A percentile compares a stretch with the other conserved stretches of the same genome.
These are phyloP conservation scores for Dendrothele bispora DNA, from an alignment of 768 basidiomycete species.

Conservation along the genomic window DNA sequence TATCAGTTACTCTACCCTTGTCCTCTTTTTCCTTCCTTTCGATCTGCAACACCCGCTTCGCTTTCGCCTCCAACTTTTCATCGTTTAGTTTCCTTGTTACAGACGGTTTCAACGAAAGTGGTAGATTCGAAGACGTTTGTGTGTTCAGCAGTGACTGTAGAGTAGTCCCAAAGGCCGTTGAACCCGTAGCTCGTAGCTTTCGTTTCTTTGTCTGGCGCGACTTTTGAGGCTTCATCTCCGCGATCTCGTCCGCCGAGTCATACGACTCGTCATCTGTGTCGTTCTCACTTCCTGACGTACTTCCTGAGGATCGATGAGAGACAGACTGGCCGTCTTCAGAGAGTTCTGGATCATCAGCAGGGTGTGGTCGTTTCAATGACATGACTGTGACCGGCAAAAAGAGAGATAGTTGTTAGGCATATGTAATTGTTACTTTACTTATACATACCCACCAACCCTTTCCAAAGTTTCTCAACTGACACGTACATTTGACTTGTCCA, in stretches of 20 bases:
- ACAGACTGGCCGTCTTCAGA: constrained; percentile 29
- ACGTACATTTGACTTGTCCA: too few species aligned
- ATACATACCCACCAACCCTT: background rate
- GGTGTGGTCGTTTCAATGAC: constrained; percentile 44
- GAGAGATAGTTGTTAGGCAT: background rate
- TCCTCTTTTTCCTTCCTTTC: constrained; percentile 79
- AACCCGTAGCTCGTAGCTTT: constrained; percentile 77
- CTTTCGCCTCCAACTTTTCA: constrained; percentile 71
- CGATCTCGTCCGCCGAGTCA: constrained; percentile 69
- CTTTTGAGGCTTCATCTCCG: constrained; percentile 52
- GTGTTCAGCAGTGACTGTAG: constrained; percentile 74
- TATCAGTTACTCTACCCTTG: constrained; percentile 61
- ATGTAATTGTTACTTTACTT: background rate
- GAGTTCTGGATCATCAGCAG: constrained; percentile 16
- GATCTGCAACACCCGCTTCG: constrained; percentile 67
- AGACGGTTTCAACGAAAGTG: constrained; percentile 80
- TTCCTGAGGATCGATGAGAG: constrained; percentile 28
- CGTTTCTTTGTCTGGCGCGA: constrained; percentile 82
- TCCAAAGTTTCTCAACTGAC: too few species aligned
- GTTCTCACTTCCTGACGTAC: constrained; percentile 20
- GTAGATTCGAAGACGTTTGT: constrained; percentile 64
- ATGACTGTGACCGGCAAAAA: constrained; percentile 5
- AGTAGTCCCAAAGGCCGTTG: constrained; percentile 72
- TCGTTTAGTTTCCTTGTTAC: constrained; percentile 67
- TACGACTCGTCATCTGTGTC: constrained; percentile 27